phyloP scores from a whole-genome alignment of 2,329 filamentous ascomycete species.

The Exophiala aquamarina region DNA sequence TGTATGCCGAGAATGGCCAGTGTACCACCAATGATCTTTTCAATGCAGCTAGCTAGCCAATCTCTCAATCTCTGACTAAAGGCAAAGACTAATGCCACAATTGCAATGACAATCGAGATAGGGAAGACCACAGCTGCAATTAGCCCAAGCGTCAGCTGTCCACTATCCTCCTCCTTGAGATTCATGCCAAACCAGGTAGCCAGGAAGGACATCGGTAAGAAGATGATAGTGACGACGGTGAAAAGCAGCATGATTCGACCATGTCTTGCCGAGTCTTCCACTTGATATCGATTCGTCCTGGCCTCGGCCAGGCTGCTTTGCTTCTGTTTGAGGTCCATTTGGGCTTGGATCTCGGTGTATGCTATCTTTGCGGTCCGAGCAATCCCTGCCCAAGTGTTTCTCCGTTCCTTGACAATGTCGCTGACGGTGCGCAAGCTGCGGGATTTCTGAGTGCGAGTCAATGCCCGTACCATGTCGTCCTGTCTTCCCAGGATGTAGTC shows the following conservation, averaged over 20 bases:
- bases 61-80: conserved; percentile 10
- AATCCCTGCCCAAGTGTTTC: conserved; percentile 2
- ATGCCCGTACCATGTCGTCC: conserved; percentile 6
- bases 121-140: conserved; percentile 13
- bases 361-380: conserved; percentile 1
- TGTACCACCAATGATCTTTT: too few relatives aligned
- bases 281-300: conserved; percentile 5
- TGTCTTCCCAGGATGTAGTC: conserved; percentile 18
- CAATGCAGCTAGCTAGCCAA: too few relatives aligned
- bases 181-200: conserved; percentile 37
- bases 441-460: conserved; percentile 5
- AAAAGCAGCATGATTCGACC: conserved; percentile 34
- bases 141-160: conserved; percentile 1
- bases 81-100: conserved; percentile 8
- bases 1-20: too few relatives aligned
- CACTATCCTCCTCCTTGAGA: too few relatives aligned
- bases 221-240: conserved; percentile 34
- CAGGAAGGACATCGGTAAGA: conserved; percentile 35
- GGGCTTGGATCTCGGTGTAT: conserved; percentile 8
- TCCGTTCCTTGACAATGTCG: conserved; percentile 11
- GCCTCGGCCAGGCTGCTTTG: conserved; percentile 24
- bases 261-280: conserved; percentile 30
- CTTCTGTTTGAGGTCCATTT: conserved; percentile 24
- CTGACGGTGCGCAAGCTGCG: conserved; percentile 6
- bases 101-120: conserved; percentile 5